Conservation (phyloP, 495 filamentous ascomycete species). For the Lasiosphaeris hirsuta region DNA sequence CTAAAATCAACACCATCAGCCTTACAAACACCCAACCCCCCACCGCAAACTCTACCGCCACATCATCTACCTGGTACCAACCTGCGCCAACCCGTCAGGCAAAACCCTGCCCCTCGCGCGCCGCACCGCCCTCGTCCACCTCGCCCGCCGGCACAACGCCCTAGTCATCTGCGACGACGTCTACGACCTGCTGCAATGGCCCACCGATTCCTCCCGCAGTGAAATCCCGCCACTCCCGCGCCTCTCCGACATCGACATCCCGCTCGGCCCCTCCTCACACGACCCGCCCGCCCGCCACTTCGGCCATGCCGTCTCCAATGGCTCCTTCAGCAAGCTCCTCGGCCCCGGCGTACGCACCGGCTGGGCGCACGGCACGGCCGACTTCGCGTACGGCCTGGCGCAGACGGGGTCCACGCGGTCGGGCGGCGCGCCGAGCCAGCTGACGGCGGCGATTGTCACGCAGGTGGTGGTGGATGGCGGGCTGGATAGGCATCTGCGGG, state of each 20-base stretch:
- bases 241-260: conserved; percentile 71
- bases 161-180: conserved; percentile 85
- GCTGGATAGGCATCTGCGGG: conserved; percentile 42
- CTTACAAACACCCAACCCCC: conserved; percentile 32
- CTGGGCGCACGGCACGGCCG: conserved; percentile 72
- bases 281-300: conserved; percentile 42
- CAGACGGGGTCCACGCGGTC: conserved; percentile 69
- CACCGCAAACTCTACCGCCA: conserved; percentile 72
- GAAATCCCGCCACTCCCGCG: conserved; percentile 50
- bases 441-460: conserved; percentile 62
- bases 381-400: conserved; percentile 62
- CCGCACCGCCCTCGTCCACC: conserved; percentile 57
- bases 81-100: conserved; percentile 76
- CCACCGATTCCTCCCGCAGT: conserved; percentile 16
- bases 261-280: conserved; percentile 37
- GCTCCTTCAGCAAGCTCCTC: conserved; percentile 80
- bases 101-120: conserved; percentile 65
- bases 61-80: conserved; percentile 79
- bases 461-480: conserved; percentile 53
- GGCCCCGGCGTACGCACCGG: conserved; percentile 75
- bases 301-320: conserved; percentile 77
- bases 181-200: conserved; percentile 84
- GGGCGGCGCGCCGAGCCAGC: conserved; percentile 73
- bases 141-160: conserved; percentile 72
- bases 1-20: conserved; percentile 1